phyloP scores from a whole-genome alignment of 2,329 filamentous ascomycete species.

The Alternaria gaisen region DNA sequence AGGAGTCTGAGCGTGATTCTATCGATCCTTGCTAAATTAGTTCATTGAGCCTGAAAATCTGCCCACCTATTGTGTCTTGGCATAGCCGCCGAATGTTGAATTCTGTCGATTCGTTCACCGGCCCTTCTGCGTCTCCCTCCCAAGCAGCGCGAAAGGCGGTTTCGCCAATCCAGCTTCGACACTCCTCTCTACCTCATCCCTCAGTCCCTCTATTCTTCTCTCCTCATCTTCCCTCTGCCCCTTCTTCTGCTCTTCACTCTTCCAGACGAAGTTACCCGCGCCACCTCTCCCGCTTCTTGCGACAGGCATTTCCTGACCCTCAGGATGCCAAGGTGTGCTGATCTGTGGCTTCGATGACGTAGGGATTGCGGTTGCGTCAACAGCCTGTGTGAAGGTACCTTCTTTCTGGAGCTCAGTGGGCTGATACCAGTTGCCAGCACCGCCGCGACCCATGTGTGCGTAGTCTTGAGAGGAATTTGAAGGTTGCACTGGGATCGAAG shows the following conservation, averaged over 20 bases:
- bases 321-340: constrained; percentile 49
- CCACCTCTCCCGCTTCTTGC: constrained; percentile 54
- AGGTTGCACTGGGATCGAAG: constrained; percentile 24
- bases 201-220: constrained; percentile 31
- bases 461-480: constrained; percentile 48
- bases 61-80: neutral
- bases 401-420: constrained; percentile 51
- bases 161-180: constrained; percentile 53
- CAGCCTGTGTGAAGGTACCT: constrained; percentile 49
- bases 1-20: neutral
- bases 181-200: constrained; percentile 50
- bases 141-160: constrained; percentile 52
- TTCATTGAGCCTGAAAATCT: neutral
- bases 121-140: constrained; percentile 42
- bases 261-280: constrained; percentile 59
- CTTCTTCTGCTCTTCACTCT: constrained; percentile 44
- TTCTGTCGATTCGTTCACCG: constrained; percentile 18
- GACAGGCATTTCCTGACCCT: constrained; percentile 45
- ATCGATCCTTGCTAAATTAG: neutral
- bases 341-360: constrained; percentile 37
- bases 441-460: constrained; percentile 56
- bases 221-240: constrained; percentile 38
- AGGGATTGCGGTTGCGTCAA: constrained; percentile 42
- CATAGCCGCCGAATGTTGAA: neutral
- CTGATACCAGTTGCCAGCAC: constrained; percentile 58